Percentiles rank a stretch among this genome's conserved stretches.
These are phyloP conservation scores for Moesziomyces parantarcticus DNA, from an alignment of 1,284 basidiomycete species.

Conservation along the genomic window DNA sequence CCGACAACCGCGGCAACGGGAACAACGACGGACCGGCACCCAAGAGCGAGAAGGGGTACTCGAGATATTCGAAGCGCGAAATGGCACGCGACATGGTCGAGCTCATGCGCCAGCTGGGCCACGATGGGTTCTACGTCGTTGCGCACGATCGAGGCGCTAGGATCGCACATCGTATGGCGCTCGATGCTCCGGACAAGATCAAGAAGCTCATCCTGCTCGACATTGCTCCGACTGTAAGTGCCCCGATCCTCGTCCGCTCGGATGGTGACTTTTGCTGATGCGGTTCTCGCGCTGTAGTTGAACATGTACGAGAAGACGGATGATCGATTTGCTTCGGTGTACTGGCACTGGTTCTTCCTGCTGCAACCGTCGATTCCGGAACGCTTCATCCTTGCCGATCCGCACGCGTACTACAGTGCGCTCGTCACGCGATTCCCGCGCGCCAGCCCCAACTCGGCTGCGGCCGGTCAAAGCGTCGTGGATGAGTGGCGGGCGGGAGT, in stretches of 20 bases:
- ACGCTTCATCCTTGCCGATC: constrained; percentile 68
- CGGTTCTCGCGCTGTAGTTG: constrained; percentile 24
- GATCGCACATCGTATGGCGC: constrained; percentile 68
- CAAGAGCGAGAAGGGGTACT: constrained; percentile 10
- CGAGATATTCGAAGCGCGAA: constrained; percentile 67
- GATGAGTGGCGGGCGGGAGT: constrained; percentile 13
- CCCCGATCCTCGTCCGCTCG: background rate
- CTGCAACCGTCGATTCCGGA: constrained; percentile 67
- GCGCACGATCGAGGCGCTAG: constrained; percentile 69
- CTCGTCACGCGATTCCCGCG: constrained; percentile 37
- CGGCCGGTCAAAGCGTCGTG: background rate
- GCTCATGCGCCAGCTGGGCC: constrained; percentile 66
- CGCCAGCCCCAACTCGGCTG: constrained; percentile 1
- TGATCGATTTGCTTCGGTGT: constrained; percentile 60
- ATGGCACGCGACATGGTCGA: constrained; percentile 68
- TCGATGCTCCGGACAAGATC: constrained; percentile 66
- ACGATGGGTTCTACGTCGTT: constrained; percentile 63
- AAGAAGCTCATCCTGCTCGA: constrained; percentile 67
- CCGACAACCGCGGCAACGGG: constrained; percentile 67
- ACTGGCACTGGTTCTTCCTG: constrained; percentile 69
- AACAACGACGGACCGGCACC: constrained; percentile 49
- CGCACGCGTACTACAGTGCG: constrained; percentile 62
- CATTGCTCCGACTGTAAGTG: constrained; percentile 51
- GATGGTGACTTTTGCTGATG: background rate
- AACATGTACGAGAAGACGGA: constrained; percentile 68